Percentiles rank a stretch among this genome's conserved stretches.
Conservation (phyloP, 2,329 filamentous ascomycete species). For the Aspergillus uvarum region DNA sequence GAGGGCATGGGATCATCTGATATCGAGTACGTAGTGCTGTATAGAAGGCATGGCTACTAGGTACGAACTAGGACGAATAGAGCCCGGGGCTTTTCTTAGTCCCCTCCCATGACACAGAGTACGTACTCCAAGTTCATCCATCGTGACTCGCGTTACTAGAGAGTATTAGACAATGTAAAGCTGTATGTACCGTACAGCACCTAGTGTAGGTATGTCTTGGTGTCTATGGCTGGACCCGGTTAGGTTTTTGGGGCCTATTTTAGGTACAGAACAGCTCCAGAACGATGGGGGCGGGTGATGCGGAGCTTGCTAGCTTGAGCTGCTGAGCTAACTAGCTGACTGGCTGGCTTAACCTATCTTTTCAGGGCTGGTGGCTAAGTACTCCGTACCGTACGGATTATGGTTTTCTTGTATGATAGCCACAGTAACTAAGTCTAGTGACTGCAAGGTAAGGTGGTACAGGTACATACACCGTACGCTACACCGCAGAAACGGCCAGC, state of each 20-base stretch:
- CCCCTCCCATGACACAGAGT: too few species aligned
- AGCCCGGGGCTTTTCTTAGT: neutral
- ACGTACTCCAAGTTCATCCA: too few species aligned
- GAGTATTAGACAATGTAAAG: too few species aligned
- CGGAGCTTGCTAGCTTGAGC: neutral
- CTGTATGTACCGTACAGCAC: too few species aligned
- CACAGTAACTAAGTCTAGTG: neutral
- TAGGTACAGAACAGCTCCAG: neutral
- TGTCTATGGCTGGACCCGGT: neutral
- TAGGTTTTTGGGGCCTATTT: neutral
- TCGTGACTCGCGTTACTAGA: too few species aligned
- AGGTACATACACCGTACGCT: neutral
- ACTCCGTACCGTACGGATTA: neutral
- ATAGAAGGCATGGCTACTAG: too few species aligned
- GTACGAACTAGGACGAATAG: neutral
- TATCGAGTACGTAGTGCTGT: neutral
- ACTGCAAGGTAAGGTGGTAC: neutral
- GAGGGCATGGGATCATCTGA: neutral
- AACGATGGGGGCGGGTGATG: neutral
- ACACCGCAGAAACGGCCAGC: neutral
- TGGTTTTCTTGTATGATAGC: neutral
- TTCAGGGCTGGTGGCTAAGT: too few species aligned
- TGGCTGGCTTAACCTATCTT: neutral
- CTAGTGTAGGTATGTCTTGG: too few species aligned
- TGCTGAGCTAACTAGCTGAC: neutral